Evolutionary conservation across 2,329 filamentous ascomycete species (phyloP).

Genomic region (Gyromitra esculenta): DNA sequence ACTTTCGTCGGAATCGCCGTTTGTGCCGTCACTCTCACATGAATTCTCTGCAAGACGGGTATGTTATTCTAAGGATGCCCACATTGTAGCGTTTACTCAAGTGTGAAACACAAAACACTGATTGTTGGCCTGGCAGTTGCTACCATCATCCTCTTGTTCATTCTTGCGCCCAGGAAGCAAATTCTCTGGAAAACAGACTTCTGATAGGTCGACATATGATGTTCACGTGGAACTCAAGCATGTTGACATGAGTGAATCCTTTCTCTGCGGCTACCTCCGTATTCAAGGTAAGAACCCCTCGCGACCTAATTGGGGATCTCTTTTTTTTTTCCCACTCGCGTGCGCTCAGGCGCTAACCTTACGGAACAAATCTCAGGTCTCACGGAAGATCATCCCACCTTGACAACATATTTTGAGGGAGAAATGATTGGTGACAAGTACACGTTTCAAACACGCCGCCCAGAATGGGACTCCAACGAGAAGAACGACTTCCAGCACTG

Average conservation of each 20-base stretch:
- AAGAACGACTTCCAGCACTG: conserved; percentile 94
- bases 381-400: conserved; percentile 93
- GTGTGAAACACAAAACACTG: conserved; percentile 22
- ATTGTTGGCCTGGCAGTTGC: conserved; percentile 65
- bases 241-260: conserved; percentile 92
- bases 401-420: conserved; percentile 97
- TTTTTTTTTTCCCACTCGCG: conserved; percentile 4
- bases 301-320: conserved; percentile 38
- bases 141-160: conserved; percentile 83
- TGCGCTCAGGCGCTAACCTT: conserved; percentile 33
- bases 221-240: conserved; percentile 98
- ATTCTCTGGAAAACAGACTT: conserved; percentile 91
- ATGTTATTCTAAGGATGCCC: conserved; percentile 31
- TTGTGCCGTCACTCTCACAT: conserved; percentile 45
- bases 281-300: conserved; percentile 77
- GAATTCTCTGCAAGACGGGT: conserved; percentile 53
- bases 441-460: conserved; percentile 88
- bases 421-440: conserved; percentile 97
- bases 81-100: conserved; percentile 29
- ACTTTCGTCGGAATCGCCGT: conserved; percentile 51
- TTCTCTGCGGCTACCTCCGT: conserved; percentile 90
- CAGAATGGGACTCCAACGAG: conserved; percentile 88
- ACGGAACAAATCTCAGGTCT: conserved; percentile 69
- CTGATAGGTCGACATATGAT: conserved; percentile 90
- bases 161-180: conserved; percentile 86